phyloP scores from a whole-genome alignment of 495 filamentous ascomycete species.

The Acidomyces sp. region DNA sequence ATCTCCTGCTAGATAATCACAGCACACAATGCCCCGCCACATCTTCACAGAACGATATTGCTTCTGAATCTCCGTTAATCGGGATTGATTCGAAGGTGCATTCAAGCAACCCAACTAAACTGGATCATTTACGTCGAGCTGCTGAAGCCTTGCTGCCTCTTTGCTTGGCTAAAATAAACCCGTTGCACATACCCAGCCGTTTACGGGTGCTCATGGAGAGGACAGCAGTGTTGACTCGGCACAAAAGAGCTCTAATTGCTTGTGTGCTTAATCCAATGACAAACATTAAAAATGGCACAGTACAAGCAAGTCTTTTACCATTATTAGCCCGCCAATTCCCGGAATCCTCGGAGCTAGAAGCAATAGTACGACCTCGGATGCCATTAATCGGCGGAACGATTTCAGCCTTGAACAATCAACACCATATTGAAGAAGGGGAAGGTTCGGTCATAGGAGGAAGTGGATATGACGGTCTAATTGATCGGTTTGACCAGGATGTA shows the following conservation, averaged over 20 bases:
- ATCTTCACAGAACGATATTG: conserved; percentile 19
- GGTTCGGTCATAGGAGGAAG: conserved; percentile 6
- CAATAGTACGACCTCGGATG: conserved; percentile 55
- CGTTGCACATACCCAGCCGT: conserved; percentile 46
- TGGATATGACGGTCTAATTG: background rate
- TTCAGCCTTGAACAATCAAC: conserved; percentile 9
- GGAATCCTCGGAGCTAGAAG: conserved; percentile 51
- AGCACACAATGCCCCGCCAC: conserved; percentile 28
- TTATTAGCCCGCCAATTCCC: conserved; percentile 52
- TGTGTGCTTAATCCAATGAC: conserved; percentile 64
- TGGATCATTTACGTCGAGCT: conserved; percentile 30
- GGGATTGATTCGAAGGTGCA: conserved; percentile 26
- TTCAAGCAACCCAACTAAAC: conserved; percentile 33
- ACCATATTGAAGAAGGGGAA: conserved; percentile 12
- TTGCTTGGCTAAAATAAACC: conserved; percentile 46
- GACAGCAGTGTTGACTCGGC: conserved; percentile 54
- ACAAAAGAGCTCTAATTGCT: conserved; percentile 58
- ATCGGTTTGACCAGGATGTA: background rate
- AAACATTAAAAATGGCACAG: conserved; percentile 41
- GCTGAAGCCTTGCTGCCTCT: conserved; percentile 49
- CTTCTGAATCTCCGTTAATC: background rate
- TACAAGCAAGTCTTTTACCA: conserved; percentile 59
- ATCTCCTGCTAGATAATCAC: conserved; percentile 33
- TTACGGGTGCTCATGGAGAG: conserved; percentile 61
- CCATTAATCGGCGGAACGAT: conserved; percentile 36